Evolutionary conservation across 768 basidiomycete species (phyloP), one percentile per base, ranked within the genome.

Genomic region (Lactarius pseudohatsudake): DNA sequence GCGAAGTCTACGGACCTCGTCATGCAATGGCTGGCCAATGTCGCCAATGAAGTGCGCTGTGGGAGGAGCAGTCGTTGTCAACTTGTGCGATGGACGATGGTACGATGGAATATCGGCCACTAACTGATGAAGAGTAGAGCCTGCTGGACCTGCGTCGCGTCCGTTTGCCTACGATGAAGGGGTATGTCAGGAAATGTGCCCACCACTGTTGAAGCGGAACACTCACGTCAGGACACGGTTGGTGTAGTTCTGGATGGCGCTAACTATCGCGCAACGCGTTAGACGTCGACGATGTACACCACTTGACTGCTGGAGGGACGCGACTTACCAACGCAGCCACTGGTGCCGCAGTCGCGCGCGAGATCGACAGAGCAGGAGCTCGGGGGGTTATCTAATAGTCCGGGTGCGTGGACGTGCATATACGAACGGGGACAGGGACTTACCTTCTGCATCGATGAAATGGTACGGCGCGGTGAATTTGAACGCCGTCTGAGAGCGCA

Each of bases 231-330:
- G 76, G 22, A 85, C 79, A 16, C 84, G 81, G 16, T 74, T 77
- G 6, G 84, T 85, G 71, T 85, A 85, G 72, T 85, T 86, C 1
- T 84, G 81, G 66, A 85, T 85, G 34, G 84, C 84, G 38, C 77
- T 80, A 64, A 85, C 84, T 85, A 3, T 34, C 30, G 20, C 8
- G n/a, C 28, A 2, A 56, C 1, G 26, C 16, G 41, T 32, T 16
- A 41, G 32, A 32, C 20, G 20, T 45, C 20, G 26, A 53, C 18
- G 1, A 45, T 45, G 66, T 16, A 32, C 15, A 6, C 15, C 40
- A 4, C 16, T 47, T 22, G 47, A 50, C 38, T 40, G 0, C 38
- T 40, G 13, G 38, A 40, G 38, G 38, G 38, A 40, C 13, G 15
- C 38, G 30, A 61, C 68, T 47, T 62, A 77, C 75, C 58, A 41